A percentile compares a stretch with the other conserved stretches of the same genome.
Evolutionary conservation across 2,329 filamentous ascomycete genomes (phyloP).

Genomic region (Trichoderma koningii): DNA sequence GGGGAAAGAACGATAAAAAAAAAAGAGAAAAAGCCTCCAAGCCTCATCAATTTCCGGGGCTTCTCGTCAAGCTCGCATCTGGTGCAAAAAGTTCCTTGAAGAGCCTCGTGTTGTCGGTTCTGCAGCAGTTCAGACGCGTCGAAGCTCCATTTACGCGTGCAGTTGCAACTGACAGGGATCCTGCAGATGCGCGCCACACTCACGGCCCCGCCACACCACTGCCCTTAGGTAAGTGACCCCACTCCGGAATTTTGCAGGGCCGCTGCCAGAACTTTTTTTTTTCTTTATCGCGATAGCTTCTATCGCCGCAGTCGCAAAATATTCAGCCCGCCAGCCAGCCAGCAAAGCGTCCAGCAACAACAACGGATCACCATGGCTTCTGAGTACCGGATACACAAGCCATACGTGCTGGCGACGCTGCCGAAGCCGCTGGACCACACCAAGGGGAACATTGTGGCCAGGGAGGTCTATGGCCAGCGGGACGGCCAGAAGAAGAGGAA

Average conservation of each 20-base stretch:
- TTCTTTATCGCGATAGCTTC: slow-evolving; percentile 35
- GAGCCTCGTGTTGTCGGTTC: slow-evolving; percentile 10
- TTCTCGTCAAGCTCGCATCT: slow-evolving; percentile 5
- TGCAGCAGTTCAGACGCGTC: slow-evolving; percentile 23
- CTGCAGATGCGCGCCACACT: slow-evolving; percentile 17
- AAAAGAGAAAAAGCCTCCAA: neutral
- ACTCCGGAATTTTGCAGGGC: slow-evolving; percentile 42
- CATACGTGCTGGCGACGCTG: slow-evolving; percentile 63
- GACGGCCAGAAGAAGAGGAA: slow-evolving; percentile 62
- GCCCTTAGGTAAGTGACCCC: slow-evolving; percentile 33
- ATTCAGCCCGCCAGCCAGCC: neutral
- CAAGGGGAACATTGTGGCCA: slow-evolving; percentile 56
- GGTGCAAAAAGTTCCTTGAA: neutral
- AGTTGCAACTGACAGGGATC: slow-evolving; percentile 21
- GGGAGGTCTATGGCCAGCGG: slow-evolving; percentile 62
- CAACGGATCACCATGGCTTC: slow-evolving; percentile 51
- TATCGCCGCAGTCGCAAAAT: slow-evolving; percentile 23
- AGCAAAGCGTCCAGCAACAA: neutral
- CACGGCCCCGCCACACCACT: slow-evolving; percentile 28
- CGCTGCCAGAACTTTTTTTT: slow-evolving; percentile 42
- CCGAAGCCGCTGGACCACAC: slow-evolving; percentile 59
- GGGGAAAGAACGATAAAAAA: neutral
- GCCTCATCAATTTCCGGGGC: neutral
- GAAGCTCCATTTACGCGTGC: slow-evolving; percentile 27
- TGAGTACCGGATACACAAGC: slow-evolving; percentile 63